A percentile compares a stretch with the other conserved stretches of the same genome.
These are phyloP conservation scores for Gossypium sturtianum DNA, from an alignment of 345 rosid genomes.

Conservation along the genomic window DNA sequence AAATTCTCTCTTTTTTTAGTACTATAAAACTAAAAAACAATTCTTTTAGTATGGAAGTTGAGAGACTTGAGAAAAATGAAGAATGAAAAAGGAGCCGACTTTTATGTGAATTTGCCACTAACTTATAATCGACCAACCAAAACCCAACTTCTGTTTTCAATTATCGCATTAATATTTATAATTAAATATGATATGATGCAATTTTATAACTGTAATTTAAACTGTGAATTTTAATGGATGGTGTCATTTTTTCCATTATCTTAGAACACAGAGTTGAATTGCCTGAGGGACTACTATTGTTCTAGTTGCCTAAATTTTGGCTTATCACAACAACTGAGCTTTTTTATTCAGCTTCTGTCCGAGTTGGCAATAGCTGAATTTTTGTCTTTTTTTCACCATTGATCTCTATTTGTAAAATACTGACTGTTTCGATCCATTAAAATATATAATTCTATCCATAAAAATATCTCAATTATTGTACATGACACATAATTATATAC, in stretches of 20 bases:
- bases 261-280: not conserved
- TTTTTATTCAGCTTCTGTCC: not conserved
- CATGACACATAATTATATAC: not conserved
- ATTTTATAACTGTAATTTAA: too few relatives aligned
- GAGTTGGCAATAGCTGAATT: not conserved
- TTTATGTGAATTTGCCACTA: slow-evolving; percentile 2
- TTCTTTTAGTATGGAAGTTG: not conserved
- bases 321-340: not conserved
- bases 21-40: not conserved
- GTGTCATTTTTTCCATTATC: not conserved
- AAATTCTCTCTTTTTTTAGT: not conserved
- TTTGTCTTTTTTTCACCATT: not conserved
- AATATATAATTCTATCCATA: too few relatives aligned
- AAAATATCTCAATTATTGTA: too few relatives aligned
- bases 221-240: not conserved
- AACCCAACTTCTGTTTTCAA: not conserved
- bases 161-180: too few relatives aligned
- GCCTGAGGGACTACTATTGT: not conserved
- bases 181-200: too few relatives aligned
- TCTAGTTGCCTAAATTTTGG: not conserved
- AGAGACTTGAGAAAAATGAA: not conserved
- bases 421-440: too few relatives aligned
- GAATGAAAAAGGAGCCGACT: not conserved
- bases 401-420: too few relatives aligned
- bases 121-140: not conserved